Conservation (phyloP, 176 grass and related monocot genomes). For the Oryza meyeriana region DNA sequence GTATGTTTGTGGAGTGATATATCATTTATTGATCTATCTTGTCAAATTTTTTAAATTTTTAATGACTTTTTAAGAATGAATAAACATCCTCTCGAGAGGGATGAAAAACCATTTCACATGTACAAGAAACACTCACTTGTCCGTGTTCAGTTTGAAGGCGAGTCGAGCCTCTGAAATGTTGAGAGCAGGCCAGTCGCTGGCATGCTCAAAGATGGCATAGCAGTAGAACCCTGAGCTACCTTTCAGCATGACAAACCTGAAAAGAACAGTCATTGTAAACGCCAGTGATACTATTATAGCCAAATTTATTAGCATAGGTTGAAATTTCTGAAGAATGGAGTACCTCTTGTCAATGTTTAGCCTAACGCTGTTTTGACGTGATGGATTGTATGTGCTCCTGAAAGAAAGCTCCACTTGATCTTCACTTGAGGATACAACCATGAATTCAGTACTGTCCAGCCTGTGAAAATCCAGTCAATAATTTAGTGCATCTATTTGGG, state of each 20-base stretch:
- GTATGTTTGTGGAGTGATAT: too few species aligned
- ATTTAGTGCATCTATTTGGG: background rate
- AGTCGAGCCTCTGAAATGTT: conserved; percentile 43
- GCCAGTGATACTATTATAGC: background rate
- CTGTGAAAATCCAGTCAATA: conserved; percentile 33
- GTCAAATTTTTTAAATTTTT: too few species aligned
- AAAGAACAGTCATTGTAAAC: background rate
- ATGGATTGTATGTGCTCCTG: conserved; percentile 51
- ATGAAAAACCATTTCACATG: too few species aligned
- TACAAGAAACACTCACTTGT: conserved; percentile 32
- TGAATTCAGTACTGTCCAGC: conserved; percentile 52
- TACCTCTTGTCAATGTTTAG: conserved; percentile 70
- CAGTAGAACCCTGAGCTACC: conserved; percentile 79
- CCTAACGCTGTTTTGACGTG: conserved; percentile 1
- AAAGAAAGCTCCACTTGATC: conserved; percentile 79
- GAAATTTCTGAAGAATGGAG: too few species aligned
- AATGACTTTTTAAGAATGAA: too few species aligned
- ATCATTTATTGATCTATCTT: too few species aligned
- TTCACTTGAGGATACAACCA: conserved; percentile 32
- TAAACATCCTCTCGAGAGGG: too few species aligned
- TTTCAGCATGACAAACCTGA: conserved; percentile 58
- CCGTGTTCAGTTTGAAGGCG: conserved; percentile 48
- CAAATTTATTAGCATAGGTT: background rate
- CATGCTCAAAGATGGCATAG: conserved; percentile 66
- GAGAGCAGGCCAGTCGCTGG: conserved; percentile 29